Evolutionary conservation across 2,329 filamentous ascomycete species (phyloP), one percentile per base, ranked within the genome.

Genomic region (Aspergillus ruber): DNA sequence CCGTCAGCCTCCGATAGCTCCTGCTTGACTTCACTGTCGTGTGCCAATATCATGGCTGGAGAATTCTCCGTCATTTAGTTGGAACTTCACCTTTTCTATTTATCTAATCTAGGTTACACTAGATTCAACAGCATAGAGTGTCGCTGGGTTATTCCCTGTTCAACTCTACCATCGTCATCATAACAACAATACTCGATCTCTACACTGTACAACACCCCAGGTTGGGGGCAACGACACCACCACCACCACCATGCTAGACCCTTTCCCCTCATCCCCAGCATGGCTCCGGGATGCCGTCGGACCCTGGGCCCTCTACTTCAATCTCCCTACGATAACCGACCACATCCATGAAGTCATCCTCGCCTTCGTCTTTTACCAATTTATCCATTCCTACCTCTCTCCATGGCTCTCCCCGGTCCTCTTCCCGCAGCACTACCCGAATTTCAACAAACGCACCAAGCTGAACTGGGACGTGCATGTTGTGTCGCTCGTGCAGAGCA

Each of bases 391-490:
- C 48, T 67, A 74, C 54, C 49, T 83, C 56, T 78, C 81, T 17
- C 82, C 82, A 4, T 64, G 64, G 44, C 58, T 84, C 48, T 82
- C 79, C 40, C 65, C 67, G 44, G 56, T 63, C 50, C 66, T 84
- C 49, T 79, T 80, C 56, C 78, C 80, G 15, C 63, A 68, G 39
- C 71, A 72, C 55, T 85, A 85, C 62, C 64, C 70, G 32, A 66
- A 70, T 9, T 71, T 85, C 55, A 75, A 70, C 50, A 63, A 62
- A 20, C 76, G 80, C 42, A 84, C 80, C 1, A 75, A 74, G 54
- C 67, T 84, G 44, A 84, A 83, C 67, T 85, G 82, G 82, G 78
- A 85, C 64, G 80, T 84, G 6, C 82, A 85, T 59, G 76, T 84
- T 46, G 82, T 84, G 38, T 81, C 78, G 0, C 71, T 85, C 38